Evolutionary conservation across 1,139 yeast genomes (phyloP), one percentile per base, ranked within the genome.

Genomic region (Yamadazyma kanchanaburiensis): DNA sequence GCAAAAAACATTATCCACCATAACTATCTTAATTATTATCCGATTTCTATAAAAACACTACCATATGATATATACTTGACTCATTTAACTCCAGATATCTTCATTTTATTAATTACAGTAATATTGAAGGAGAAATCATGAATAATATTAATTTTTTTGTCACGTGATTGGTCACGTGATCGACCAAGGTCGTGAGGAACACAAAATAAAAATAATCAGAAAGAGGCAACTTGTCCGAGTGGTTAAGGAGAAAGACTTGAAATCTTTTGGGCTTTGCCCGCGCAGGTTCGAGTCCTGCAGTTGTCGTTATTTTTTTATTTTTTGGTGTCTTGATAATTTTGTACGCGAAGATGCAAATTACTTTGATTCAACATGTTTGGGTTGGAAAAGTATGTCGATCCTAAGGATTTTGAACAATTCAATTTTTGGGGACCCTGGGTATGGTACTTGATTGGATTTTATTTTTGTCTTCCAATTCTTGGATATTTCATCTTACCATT

Each of bases 271-370:
- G 73, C 73, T 65, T 46, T 60, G 74, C 73, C 73, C 74, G 72
- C 74, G 73, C 73, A 66, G 73, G 74, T 67, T 67, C 74, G 74
- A 68, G 57, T 66, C 74, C 73, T 66, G 74, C 73, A 64, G 73
- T 61, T 66, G 73, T 67, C 74, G 72, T 41, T 46, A 43, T 48
- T 45, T 57, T 55, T 56, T 53, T 48, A 21, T 26, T 12, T 10
- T 6, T 24, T 18, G 7, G 20, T 18, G 9, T 18, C 9, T 18
- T 10, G 12, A 12, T 26, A n/a, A n/a, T 15, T 14, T 7, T 19
- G 19, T 12, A 15, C n/a, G 15, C 15, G 15, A 22, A 22, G 24
- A 12, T 12, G 24, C 15, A 11, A 22, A 22, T 7, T 10, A 23
- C 15, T 9, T 20, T 4, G 24, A 25, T 12, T 18, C 4, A 21